Percentiles rank a stretch among this genome's conserved stretches.
Conservation (phyloP, 768 basidiomycete genomes). For the Candolleomyces aberdarensis region DNA sequence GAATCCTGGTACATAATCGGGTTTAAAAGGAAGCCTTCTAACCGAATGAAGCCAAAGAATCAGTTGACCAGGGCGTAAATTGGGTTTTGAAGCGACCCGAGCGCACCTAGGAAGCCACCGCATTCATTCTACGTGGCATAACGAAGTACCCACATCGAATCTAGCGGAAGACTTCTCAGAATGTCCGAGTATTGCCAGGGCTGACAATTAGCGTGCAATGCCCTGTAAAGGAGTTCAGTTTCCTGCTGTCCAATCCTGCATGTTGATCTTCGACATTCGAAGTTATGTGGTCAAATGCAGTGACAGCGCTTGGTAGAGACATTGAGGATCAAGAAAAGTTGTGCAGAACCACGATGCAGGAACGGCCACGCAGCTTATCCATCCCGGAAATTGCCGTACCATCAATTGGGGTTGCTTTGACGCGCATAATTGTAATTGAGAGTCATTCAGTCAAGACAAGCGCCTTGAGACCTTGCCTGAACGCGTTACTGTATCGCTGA, state of each 20-base stretch:
- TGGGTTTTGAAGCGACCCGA: background rate
- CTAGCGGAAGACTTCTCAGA: background rate
- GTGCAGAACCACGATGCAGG: no score
- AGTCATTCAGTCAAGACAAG: no score
- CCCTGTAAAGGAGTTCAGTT: background rate
- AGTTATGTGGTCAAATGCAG: no score
- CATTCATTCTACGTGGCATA: background rate
- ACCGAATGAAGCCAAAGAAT: slow-evolving; percentile 7
- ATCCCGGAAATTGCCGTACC: no score
- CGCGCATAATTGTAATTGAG: no score
- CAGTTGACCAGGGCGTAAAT: slow-evolving; percentile 2
- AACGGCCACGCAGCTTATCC: no score
- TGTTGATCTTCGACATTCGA: no score
- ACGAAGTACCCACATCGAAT: background rate
- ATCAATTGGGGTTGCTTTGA: no score
- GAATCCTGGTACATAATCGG: background rate
- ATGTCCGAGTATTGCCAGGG: background rate
- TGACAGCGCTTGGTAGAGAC: no score
- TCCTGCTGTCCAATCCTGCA: background rate
- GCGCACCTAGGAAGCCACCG: background rate
- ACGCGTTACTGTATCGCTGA: background rate
- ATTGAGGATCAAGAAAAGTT: no score
- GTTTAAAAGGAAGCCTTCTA: slow-evolving; percentile 1
- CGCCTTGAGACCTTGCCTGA: no score
- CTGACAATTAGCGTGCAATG: no score